Conservation (phyloP, 441 rosid species). For the Hypseocharis bilobata region DNA sequence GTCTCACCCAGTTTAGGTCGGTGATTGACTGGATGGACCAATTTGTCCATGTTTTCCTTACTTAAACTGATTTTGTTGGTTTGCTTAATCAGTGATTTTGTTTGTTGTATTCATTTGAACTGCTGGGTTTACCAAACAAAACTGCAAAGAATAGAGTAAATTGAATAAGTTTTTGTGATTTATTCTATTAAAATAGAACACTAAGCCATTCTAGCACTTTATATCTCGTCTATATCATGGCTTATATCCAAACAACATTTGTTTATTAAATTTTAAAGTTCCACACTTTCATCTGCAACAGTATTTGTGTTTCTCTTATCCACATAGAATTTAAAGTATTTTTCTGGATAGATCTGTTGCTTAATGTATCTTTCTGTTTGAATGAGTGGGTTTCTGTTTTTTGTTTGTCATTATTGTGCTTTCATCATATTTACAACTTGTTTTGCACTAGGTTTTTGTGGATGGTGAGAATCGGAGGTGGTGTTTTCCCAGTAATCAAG, state of each 20-base stretch:
- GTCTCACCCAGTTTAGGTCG: neutral
- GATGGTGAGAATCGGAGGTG: conserved; percentile 99
- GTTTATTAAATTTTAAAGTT: neutral
- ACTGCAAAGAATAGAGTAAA: no score
- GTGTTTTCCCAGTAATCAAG: conserved; percentile 92
- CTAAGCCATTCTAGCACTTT: no score
- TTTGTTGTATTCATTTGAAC: no score
- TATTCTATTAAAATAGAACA: no score
- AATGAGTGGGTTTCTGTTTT: neutral
- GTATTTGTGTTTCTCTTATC: neutral
- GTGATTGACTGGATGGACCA: neutral
- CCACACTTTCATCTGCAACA: neutral
- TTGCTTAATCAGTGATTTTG: no score
- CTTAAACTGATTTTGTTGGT: neutral
- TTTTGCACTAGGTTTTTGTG: conserved; percentile 66
- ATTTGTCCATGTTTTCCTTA: neutral
- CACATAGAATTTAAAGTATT: neutral
- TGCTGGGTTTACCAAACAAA: no score
- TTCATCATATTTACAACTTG: conserved; percentile 9
- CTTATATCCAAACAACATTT: no score
- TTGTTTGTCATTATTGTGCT: neutral
- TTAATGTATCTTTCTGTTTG: neutral
- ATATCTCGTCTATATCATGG: no score
- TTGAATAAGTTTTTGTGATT: no score
- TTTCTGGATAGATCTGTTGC: neutral